These are phyloP conservation scores for Fomitiporia mediterranea DNA, from an alignment of 1,284 basidiomycete species.

Conservation along the genomic window DNA sequence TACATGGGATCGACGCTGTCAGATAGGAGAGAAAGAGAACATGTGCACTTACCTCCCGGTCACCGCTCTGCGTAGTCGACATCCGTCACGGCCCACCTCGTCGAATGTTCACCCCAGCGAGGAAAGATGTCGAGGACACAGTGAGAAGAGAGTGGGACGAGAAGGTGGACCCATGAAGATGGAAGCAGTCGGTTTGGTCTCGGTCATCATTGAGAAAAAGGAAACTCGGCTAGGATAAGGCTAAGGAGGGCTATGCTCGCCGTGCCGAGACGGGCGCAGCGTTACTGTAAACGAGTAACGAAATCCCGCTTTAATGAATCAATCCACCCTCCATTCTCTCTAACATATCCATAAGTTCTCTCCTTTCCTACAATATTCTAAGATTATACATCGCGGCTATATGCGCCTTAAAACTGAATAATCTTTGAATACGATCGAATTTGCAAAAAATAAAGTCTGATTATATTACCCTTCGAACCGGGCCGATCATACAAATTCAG, in stretches of 20 bases:
- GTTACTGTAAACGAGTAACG: too few species aligned
- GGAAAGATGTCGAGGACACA: not conserved
- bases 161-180: slow-evolving; percentile 3
- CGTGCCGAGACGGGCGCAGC: too few species aligned
- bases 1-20: slow-evolving; percentile 4
- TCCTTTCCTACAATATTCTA: too few species aligned
- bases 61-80: not conserved
- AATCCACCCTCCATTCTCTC: too few species aligned
- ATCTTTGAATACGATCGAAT: too few species aligned
- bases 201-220: not conserved
- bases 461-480: not conserved
- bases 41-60: not conserved
- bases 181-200: not conserved
- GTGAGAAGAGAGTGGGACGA: not conserved
- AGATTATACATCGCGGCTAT: too few species aligned
- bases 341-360: too few species aligned
- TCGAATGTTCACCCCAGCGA: not conserved
- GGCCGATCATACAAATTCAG: not conserved
- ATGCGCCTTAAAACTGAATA: too few species aligned
- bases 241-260: too few species aligned
- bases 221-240: not conserved
- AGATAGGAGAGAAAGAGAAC: not conserved
- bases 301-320: too few species aligned
- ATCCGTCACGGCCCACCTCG: too few species aligned
- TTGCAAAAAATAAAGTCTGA: too few species aligned